Conservation (phyloP, 192 early-diverging fungal genomes). For the Dissophora ornata region DNA sequence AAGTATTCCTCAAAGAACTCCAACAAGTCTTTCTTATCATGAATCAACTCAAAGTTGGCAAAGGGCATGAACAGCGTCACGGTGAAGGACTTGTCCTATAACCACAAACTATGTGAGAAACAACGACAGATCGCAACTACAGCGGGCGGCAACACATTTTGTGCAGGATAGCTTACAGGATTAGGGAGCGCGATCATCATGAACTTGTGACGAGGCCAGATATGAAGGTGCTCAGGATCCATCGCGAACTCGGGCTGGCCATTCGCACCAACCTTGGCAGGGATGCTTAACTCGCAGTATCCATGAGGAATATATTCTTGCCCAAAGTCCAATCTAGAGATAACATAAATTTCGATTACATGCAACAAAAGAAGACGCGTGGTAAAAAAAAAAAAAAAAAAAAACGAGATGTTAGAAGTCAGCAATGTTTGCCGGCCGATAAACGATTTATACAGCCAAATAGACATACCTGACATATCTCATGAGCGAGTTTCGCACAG, state of each 20-base stretch:
- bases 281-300: slow-evolving; percentile 94
- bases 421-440: too few relatives aligned
- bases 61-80: slow-evolving; percentile 98
- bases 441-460: too few relatives aligned
- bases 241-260: slow-evolving; percentile 79
- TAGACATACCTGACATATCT: slow-evolving; percentile 70
- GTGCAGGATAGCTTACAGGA: slow-evolving; percentile 73
- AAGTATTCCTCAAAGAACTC: slow-evolving; percentile 82
- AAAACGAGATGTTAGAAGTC: not conserved
- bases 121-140: not conserved
- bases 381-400: slow-evolving; percentile 1
- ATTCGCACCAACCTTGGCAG: slow-evolving; percentile 65
- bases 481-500: slow-evolving; percentile 85
- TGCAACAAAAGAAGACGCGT: too few relatives aligned
- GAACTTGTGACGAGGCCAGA: slow-evolving; percentile 95
- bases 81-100: slow-evolving; percentile 91
- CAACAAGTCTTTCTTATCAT: slow-evolving; percentile 69
- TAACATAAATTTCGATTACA: too few relatives aligned
- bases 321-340: slow-evolving; percentile 77
- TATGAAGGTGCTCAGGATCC: slow-evolving; percentile 93
- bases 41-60: slow-evolving; percentile 79
- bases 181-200: slow-evolving; percentile 99
- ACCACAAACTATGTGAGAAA: not conserved
- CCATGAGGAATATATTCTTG: slow-evolving; percentile 93
- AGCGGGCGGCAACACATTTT: too few relatives aligned